Evolutionary conservation across 441 rosid genomes (phyloP), one percentile per base, ranked within the genome.

Genomic region (Brassica hybrid): DNA sequence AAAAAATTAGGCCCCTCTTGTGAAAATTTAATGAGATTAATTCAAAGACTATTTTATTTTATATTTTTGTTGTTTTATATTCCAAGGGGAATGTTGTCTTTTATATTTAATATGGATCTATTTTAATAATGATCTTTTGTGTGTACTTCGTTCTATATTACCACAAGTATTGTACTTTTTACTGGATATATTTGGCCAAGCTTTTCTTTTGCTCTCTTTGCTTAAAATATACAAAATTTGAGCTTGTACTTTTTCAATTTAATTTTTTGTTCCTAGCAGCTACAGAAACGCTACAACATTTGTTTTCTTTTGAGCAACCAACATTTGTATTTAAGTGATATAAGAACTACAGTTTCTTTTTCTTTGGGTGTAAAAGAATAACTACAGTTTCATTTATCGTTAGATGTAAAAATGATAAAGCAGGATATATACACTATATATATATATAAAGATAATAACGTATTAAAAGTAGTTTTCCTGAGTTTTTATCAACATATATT

Each of bases 71-170:
- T 71, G 1, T 59, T 65, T 72, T 59, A 67, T 71, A 45, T 71
- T 71, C 13, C 9, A 27, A 48, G 7, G 71, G 66, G 61, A 67
- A 50, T 78, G 25, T 66, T 77, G 41, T 65, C 30, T 66, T 65
- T 65, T 30, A 7, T 76, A 30, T 38, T 48, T 48, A 32, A 34
- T 16, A 34, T 38, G 23, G 48, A 63, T 23, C 4, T 59, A 12
- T 12, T 63, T 8, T 32, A 38, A 18, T 76, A 45, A 38, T 30
- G 23, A 58, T 25, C 18, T 17, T 61, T 52, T 52, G 38, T 73
- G 77, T 67, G 38, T 60, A 48, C 57, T 72, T 72, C 34, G 13
- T 65, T 78, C 32, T 67, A 8, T 67, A 12, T 65, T 71, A 45
- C 60, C 41, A 4, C 50, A n/a, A 18, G 16, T 18, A 18, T 58